Evolutionary conservation across 192 early-diverging fungal genomes (phyloP), one percentile per base, ranked within the genome.

Genomic region (Podila verticillata): DNA sequence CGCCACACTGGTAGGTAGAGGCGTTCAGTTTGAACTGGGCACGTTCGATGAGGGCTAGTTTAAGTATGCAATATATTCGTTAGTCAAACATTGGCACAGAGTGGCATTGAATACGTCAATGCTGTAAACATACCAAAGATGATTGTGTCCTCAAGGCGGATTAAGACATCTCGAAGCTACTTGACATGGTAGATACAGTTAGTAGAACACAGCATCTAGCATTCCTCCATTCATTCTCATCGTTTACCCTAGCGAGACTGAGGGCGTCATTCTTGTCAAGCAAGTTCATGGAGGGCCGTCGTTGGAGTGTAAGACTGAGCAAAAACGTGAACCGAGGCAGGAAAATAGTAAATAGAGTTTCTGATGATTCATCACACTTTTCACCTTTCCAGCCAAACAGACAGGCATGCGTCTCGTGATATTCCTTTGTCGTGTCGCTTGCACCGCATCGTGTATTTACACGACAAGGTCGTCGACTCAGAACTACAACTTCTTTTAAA

Each of bases 111-210:
- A n/a, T 44, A 44, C 0, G 39, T 44, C 39, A 44, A 17, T 44
- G 39, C 51, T 73, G 31, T 7, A 47, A 26, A 60, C 71, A 65
- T 84, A 84, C 94, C 93, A 84, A 96, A 95, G 57, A 96, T 94
- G 73, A 99, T 97, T 15, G 95, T 94, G 84, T 99, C 97, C 75
- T 99, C 97, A 36, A 97, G 85, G n/a, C 96, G 89, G 60, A 97
- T 91, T n/a, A 99, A 84, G 26, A 89, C 91, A 84, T 91, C 83
- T 20, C 93, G 89, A 32, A 94, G 84, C 78, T 90, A 66, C 7
- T 17, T 51, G 17, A 57, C 54, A 51, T 26, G 10, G 24, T 12
- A 2, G 54, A 10, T 20, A 32, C 8, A 10, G 7, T 24, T 26
- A 54, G 22, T 7, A 26, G 51, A 54, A n/a, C 24, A 54, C 22